Evolutionary conservation across 345 rosid genomes (phyloP), one percentile per base, ranked within the genome.

Genomic region (Eutrema heterophyllum): DNA sequence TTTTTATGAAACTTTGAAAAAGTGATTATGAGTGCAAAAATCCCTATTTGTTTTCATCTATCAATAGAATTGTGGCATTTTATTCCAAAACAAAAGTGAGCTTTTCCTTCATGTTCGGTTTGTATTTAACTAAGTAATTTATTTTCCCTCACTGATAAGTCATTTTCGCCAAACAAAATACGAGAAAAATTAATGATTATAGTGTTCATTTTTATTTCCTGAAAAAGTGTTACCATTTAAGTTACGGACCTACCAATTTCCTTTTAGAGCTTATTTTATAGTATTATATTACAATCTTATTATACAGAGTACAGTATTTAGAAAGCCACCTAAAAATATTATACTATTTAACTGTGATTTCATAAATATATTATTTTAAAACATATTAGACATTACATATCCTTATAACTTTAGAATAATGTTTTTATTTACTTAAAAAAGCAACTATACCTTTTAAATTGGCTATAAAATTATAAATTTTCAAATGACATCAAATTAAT

Each of bases 151-250:
- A 9, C 9, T 60, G 79, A 68, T 68, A 62, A 68, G 74, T 75
- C 79, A 52, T 62, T 75, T 75, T 75, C 70, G 39, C 44, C 70
- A 75, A 75, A 68, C 49, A 51, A 61, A 68, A 68, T 45, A 75
- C 64, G 70, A 68, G 70, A 36, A 60, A 21, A 67, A 60, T 41
- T 27, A 55, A 67, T 75, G 49, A 61, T 61, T 60, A 60, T 27
- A 43, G 7, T 68, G 7, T 75, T 75, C 21, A 1, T 39, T 21
- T 63, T 67, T 6, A 15, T 43, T 12, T 6, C 26, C 29, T 40
- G 7, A 61, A 66, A 74, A 38, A 7, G 39, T 74, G 10, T 64
- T 33, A 35, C 11, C 50, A 29, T 64, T 73, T 54, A 73, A 57
- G 57, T 40, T 72, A 43, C 32, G 32, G 64, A 55, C 51, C 46